These are phyloP conservation scores for Globisporangium recalcitrans DNA, from an alignment of 352 stramenopile genomes.

Conservation along the genomic window DNA sequence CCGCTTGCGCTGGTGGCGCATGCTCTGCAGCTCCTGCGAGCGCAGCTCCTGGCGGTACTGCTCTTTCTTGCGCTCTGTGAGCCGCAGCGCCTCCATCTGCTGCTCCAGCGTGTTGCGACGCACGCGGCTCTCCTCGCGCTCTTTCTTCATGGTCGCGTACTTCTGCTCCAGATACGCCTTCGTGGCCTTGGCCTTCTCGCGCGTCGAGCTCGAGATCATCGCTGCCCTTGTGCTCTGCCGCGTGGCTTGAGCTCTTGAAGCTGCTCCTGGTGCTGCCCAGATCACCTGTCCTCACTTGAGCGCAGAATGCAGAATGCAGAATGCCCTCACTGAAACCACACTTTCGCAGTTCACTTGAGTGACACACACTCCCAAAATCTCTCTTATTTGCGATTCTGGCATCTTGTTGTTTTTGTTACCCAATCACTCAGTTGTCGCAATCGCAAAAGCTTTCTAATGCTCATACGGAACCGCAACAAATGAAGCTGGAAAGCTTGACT, in stretches of 20 bases:
- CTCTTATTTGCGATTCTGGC: neutral
- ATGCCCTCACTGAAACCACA: neutral
- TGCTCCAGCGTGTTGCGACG: constrained; percentile 74
- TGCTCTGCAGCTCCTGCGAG: constrained; percentile 68
- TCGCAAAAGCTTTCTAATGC: neutral
- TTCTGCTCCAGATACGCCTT: constrained; percentile 89
- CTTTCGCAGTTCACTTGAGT: neutral
- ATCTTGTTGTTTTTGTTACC: neutral
- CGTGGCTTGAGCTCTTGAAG: too few species aligned
- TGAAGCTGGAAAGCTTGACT: neutral
- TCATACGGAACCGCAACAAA: neutral
- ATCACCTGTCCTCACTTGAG: neutral
- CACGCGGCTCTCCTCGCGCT: constrained; percentile 77
- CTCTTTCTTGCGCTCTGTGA: constrained; percentile 73
- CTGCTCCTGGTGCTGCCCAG: neutral
- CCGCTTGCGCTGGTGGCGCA: constrained; percentile 79
- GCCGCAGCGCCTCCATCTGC: constrained; percentile 75
- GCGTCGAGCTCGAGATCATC: constrained; percentile 85
- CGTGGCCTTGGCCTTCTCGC: constrained; percentile 83
- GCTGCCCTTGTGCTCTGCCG: too few species aligned
- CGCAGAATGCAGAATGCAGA: neutral
- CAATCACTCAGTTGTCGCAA: neutral
- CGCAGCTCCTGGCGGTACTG: constrained; percentile 77
- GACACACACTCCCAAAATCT: neutral
- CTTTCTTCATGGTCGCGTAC: constrained; percentile 86